Base-by-base conservation (phyloP, 2,329 filamentous ascomycete genomes). In the Fusarium solani-melongenae region DNA sequence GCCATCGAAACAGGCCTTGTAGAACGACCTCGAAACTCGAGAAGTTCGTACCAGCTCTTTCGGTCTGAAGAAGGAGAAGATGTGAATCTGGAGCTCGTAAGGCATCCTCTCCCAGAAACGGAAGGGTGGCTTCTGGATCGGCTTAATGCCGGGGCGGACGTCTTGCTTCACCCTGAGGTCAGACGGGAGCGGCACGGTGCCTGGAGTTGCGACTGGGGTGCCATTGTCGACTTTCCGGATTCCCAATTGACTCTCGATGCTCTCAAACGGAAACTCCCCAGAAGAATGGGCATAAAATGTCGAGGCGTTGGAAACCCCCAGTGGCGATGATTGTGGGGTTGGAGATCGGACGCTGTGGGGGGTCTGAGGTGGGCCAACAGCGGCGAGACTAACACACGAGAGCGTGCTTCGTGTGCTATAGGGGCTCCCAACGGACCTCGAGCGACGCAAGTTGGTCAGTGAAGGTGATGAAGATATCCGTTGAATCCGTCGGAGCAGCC, bases 1-100 rank as follows among this genome's bases (percentile, higher is more conserved):
- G 2, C 96, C 96, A 81, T 99, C 96, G 77, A 96, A 98, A 83
- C 96, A 98, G 83, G 94, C 91, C 56, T 88, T 87, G 81, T 97
- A 87, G 86, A 96, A 98, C 7, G 88, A 84, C 81, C 91, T 94
- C 79, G 91, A 96, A 22, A 96, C 93, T 20, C 90, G 86, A 1
- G 96, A 97, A 64, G 90, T 89, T 67, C 91, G 89, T 12, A 98
- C 91, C 36, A 98, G 89, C 80, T 98, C 92, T 79, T 92, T 94
- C 1, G 95, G 95, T 31, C 87, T 86, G 22, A 98, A 86, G 76
- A 92, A 94, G 6, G 90, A 88, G 66, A 98, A 88, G 59, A 98
- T 91, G 46, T 93, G 86, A 76, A 97, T 87, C 75, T 92, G 92
- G 64, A 98, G 87, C 84, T 99, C 96, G 56, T 91, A 86, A 0